phyloP scores from a whole-genome alignment of 1,284 basidiomycete genomes.

The Malassezia cuniculi region DNA sequence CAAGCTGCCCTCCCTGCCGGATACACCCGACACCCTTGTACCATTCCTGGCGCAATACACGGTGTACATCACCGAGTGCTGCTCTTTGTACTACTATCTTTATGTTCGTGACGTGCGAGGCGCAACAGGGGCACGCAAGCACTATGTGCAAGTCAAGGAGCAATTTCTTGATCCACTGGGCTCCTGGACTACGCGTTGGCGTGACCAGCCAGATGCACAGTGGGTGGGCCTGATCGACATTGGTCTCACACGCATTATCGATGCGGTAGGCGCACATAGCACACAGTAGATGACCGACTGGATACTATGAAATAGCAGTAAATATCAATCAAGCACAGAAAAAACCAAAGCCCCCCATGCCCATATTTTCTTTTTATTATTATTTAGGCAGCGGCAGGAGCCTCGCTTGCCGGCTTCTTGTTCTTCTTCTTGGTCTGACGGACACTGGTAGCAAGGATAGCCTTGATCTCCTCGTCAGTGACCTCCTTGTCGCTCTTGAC shows the following conservation, averaged over 20 bases:
- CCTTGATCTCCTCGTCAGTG: slow-evolving; percentile 49
- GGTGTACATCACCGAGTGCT: slow-evolving; percentile 11
- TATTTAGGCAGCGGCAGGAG: background rate
- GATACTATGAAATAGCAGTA: no score
- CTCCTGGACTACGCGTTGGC: background rate
- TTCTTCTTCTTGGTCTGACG: slow-evolving; percentile 83
- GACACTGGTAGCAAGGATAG: slow-evolving; percentile 62
- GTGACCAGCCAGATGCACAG: background rate
- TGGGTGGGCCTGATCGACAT: slow-evolving; percentile 1
- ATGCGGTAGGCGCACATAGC: no score
- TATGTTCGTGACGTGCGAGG: background rate
- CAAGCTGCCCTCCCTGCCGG: no score
- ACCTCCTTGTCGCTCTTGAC: slow-evolving; percentile 58
- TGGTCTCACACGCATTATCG: slow-evolving; percentile 2
- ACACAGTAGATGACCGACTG: no score
- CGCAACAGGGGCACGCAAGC: no score
- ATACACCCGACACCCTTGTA: background rate
- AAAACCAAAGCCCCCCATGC: no score
- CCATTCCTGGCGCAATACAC: slow-evolving; percentile 2
- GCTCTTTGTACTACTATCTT: slow-evolving; percentile 11
- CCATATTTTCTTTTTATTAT: background rate
- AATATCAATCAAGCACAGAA: no score
- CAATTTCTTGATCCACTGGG: slow-evolving; percentile 6
- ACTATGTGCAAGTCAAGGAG: slow-evolving; percentile 3
- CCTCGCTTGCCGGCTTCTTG: slow-evolving; percentile 56